These are phyloP conservation scores for Isabelozyma rhagii DNA, from an alignment of 805 yeast species.

Conservation along the genomic window DNA sequence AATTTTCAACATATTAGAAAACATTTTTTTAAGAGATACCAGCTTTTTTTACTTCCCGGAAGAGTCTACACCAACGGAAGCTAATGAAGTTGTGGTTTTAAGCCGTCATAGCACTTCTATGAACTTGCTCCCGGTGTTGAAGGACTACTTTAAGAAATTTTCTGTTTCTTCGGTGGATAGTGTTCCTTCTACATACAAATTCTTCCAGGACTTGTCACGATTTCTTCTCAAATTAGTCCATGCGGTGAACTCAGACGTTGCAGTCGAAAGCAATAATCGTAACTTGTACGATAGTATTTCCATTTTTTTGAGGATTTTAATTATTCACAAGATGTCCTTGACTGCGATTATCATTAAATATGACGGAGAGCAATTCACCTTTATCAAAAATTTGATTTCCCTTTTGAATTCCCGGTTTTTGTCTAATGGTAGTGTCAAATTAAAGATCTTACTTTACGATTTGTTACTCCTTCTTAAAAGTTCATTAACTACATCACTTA, in stretches of 20 bases:
- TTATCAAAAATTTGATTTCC: slow-evolving; percentile 45
- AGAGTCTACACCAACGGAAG: not conserved
- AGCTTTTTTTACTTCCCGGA: slow-evolving; percentile 4
- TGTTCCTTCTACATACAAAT: slow-evolving; percentile 14
- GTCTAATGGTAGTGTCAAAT: slow-evolving; percentile 34
- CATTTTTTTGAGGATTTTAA: slow-evolving; percentile 51
- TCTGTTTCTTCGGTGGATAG: slow-evolving; percentile 29
- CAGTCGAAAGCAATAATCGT: slow-evolving; percentile 1
- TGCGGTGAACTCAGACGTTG: slow-evolving; percentile 9
- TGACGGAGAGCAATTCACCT: slow-evolving; percentile 39
- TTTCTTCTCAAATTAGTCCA: slow-evolving; percentile 19
- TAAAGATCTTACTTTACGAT: slow-evolving; percentile 58
- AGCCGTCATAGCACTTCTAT: slow-evolving; percentile 1
- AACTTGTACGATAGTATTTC: slow-evolving; percentile 33
- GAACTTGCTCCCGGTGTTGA: slow-evolving; percentile 35
- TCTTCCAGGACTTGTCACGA: slow-evolving; percentile 18
- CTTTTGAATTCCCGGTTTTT: slow-evolving; percentile 45
- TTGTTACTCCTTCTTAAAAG: slow-evolving; percentile 52
- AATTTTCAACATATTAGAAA: slow-evolving; percentile 26
- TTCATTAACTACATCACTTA: slow-evolving; percentile 21
- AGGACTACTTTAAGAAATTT: slow-evolving; percentile 47
- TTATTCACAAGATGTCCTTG: slow-evolving; percentile 53
- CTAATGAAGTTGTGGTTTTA: slow-evolving; percentile 2
- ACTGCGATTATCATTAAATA: slow-evolving; percentile 43
- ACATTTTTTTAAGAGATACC: slow-evolving; percentile 18